phyloP scores from a whole-genome alignment of 2,329 filamentous ascomycete species.

The Neonectria coccinea region DNA sequence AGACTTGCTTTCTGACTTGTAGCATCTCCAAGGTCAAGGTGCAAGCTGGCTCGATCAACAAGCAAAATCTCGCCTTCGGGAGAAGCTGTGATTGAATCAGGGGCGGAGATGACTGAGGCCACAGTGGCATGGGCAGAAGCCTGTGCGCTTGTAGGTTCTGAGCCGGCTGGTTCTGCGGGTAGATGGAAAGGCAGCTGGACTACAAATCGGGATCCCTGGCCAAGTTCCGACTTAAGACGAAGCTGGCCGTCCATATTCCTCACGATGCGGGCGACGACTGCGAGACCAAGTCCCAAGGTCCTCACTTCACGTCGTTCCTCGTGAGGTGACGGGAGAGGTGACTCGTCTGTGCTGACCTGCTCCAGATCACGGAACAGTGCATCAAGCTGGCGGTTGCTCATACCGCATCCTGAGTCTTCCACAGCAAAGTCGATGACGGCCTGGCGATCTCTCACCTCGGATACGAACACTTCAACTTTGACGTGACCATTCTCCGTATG shows the following conservation, averaged over 20 bases:
- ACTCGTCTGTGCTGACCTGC: slow-evolving; percentile 64
- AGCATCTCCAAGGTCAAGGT: slow-evolving; percentile 22
- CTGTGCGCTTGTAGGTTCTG: slow-evolving; percentile 22
- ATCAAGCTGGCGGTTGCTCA: slow-evolving; percentile 71
- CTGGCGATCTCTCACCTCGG: slow-evolving; percentile 63
- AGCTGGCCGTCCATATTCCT: slow-evolving; percentile 93
- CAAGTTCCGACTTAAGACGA: slow-evolving; percentile 84
- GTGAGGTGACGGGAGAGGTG: slow-evolving; percentile 39
- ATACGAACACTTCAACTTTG: slow-evolving; percentile 75
- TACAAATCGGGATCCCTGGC: slow-evolving; percentile 84
- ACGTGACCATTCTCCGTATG: slow-evolving; percentile 77
- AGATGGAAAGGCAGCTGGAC: slow-evolving; percentile 82
- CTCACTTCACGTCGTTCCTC: slow-evolving; percentile 50
- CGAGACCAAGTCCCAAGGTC: slow-evolving; percentile 84
- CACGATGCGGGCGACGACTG: slow-evolving; percentile 85
- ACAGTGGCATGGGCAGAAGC: slow-evolving; percentile 18
- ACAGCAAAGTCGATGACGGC: slow-evolving; percentile 79
- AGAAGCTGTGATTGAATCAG: slow-evolving; percentile 43
- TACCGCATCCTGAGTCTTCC: slow-evolving; percentile 80
- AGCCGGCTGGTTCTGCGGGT: slow-evolving; percentile 54
- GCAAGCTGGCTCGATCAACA: slow-evolving; percentile 60
- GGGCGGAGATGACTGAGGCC: slow-evolving; percentile 35
- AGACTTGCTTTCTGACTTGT: slow-evolving; percentile 35
- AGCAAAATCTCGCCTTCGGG: slow-evolving; percentile 70
- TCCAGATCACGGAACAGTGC: slow-evolving; percentile 69